phyloP scores from a whole-genome alignment of 73 alveolate species.

The Stentor roeselii region DNA sequence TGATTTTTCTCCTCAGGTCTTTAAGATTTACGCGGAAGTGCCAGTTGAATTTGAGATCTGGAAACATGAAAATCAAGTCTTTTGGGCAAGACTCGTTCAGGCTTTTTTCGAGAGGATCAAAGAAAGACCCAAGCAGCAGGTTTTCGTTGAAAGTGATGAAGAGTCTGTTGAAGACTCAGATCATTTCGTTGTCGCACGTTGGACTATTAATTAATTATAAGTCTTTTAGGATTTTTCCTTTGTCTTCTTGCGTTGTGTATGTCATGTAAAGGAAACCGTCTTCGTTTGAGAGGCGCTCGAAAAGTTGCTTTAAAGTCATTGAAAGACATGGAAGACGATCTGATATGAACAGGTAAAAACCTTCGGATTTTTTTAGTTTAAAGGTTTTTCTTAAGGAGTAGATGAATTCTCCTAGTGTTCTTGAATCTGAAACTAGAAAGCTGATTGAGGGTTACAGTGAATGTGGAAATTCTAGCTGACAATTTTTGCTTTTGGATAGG shows the following conservation, averaged over 20 bases:
- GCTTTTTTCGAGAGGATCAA: slow-evolving; percentile 21
- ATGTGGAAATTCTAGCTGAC: neutral
- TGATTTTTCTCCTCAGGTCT: neutral
- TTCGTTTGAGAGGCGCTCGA: neutral
- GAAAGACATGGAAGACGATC: neutral
- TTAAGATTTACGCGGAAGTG: neutral
- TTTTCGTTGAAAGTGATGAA: neutral
- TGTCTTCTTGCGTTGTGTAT: neutral
- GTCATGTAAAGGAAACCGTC: neutral
- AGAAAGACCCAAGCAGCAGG: neutral
- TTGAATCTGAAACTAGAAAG: neutral
- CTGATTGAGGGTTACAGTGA: neutral
- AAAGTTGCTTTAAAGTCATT: neutral
- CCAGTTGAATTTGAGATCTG: slow-evolving; percentile 5
- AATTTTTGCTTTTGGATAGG: neutral
- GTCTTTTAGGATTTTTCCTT: no score
- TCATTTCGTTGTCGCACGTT: no score
- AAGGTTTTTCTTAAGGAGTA: neutral
- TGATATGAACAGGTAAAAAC: neutral
- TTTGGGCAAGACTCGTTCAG: neutral
- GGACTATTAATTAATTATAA: no score
- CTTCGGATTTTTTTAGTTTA: neutral
- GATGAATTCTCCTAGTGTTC: neutral
- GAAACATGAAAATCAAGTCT: neutral
- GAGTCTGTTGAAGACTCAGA: no score